phyloP scores from a whole-genome alignment of 2,329 filamentous ascomycete genomes.

The Colletotrichum cuscutae region DNA sequence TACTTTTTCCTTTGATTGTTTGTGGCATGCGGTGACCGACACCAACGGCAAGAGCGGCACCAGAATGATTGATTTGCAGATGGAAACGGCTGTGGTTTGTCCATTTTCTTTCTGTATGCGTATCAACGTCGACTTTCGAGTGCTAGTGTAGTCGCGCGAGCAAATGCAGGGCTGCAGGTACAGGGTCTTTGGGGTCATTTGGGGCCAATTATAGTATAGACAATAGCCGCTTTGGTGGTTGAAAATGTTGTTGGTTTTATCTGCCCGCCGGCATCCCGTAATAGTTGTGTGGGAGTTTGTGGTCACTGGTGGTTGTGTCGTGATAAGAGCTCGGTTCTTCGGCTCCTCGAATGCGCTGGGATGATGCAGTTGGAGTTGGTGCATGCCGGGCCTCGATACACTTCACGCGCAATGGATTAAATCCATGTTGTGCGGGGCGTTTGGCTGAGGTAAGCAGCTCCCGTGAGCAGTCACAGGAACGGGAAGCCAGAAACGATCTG shows the following conservation, averaged over 20 bases:
- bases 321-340: neutral
- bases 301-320: neutral
- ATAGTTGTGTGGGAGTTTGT: neutral
- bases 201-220: neutral
- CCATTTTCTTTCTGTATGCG: neutral
- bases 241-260: neutral
- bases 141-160: neutral
- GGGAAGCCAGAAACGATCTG: no score
- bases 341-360: neutral
- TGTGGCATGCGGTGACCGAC: constrained; percentile 12
- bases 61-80: constrained; percentile 17
- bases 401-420: neutral
- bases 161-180: neutral
- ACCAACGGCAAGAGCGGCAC: constrained; percentile 25
- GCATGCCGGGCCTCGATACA: neutral
- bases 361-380: neutral
- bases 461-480: neutral
- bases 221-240: constrained; percentile 18
- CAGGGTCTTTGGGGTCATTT: neutral
- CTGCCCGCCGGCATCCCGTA: neutral
- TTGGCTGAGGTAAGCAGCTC: neutral
- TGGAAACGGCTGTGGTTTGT: constrained; percentile 8
- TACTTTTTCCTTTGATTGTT: neutral
- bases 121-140: neutral
- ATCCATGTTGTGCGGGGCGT: neutral